phyloP scores from a whole-genome alignment of 768 basidiomycete genomes.

The Mycena pura region DNA sequence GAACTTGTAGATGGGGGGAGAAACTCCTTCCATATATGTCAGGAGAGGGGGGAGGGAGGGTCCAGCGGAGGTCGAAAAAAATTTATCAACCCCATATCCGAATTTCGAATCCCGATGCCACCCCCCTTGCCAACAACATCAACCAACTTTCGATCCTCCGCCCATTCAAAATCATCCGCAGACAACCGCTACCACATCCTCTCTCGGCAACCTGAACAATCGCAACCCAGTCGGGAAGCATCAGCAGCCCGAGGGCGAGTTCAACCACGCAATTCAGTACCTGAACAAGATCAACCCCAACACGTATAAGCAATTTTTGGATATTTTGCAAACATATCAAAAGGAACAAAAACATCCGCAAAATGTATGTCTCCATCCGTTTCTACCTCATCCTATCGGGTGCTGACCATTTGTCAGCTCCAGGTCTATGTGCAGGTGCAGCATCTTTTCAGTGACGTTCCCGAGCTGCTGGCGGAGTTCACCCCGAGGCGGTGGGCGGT shows the following conservation, averaged over 20 bases:
- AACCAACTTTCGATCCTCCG: slow-evolving; percentile 44
- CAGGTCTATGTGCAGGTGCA: slow-evolving; percentile 86
- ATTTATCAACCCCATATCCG: too few relatives aligned
- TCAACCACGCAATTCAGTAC: slow-evolving; percentile 95
- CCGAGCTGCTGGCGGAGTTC: slow-evolving; percentile 81
- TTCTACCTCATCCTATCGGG: slow-evolving; percentile 12
- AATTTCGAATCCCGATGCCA: too few relatives aligned
- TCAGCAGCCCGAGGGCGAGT: slow-evolving; percentile 64
- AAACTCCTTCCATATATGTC: too few relatives aligned
- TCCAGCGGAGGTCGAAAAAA: too few relatives aligned
- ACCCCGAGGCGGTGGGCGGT: slow-evolving; percentile 64
- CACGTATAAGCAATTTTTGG: slow-evolving; percentile 89
- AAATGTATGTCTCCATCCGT: slow-evolving; percentile 58
- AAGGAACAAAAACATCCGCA: slow-evolving; percentile 79
- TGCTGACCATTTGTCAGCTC: slow-evolving; percentile 45
- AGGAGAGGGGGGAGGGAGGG: too few relatives aligned
- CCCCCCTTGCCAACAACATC: slow-evolving; percentile 36
- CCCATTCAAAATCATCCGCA: slow-evolving; percentile 50
- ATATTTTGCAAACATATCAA: slow-evolving; percentile 87
- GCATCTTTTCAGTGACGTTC: slow-evolving; percentile 79
- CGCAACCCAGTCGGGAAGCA: slow-evolving; percentile 55
- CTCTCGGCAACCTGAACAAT: slow-evolving; percentile 65
- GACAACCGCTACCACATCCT: slow-evolving; percentile 67
- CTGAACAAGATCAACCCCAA: slow-evolving; percentile 98
- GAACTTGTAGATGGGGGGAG: slow-evolving; percentile 36